Evolutionary conservation across 2,329 filamentous ascomycete species (phyloP), one percentile per base, ranked within the genome.

Genomic region (Colletotrichum sp.): DNA sequence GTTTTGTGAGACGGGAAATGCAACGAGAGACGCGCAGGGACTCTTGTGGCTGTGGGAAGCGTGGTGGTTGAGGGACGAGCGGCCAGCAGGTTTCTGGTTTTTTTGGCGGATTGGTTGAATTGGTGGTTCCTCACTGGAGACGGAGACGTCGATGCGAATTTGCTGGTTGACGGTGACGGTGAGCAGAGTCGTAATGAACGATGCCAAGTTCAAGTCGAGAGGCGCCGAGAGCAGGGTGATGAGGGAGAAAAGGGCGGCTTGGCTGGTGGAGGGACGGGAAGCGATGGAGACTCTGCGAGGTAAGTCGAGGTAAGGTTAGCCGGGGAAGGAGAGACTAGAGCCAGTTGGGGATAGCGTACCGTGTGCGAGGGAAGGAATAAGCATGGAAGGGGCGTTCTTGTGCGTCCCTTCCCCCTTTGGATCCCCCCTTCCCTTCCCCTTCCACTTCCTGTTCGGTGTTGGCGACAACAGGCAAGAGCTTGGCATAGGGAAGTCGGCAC

Each of bases 261-360:
- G 27, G 55, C 27, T 73, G 62, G 62, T 74, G 72, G 72, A 72
- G 72, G 72, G 72, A 62, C 72, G 72, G 72, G 72, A 71, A 70
- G 71, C 34, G 51, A 70, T 70, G 68, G 68, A 72, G 68, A 58
- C 43, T n/a, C 64, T 62, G 59, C 34, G 62, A 69, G 43, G 55
- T 59, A 58, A 69, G 57, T 73, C 43, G 63, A 51, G 57, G 62
- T 71, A 67, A 74, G 68, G 72, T 74, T 74, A 67, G 72, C 72
- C 72, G 72, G 62, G 38, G 68, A 18, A 21, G 9, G 27, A 8
- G 5, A 5, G 9, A 4, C 58, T 67, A 66, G 62, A 29, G 62
- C 12, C 0, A 1, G 36, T 27, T 13, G 5, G 34, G 62, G 8
- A 15, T 71, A 55, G 57, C 47, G 38, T 67, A 61, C 65, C 67